Percentiles rank a stretch among this genome's conserved stretches.
phyloP scores from a whole-genome alignment of 2,329 filamentous ascomycete genomes.

The Didymella segeticola region DNA sequence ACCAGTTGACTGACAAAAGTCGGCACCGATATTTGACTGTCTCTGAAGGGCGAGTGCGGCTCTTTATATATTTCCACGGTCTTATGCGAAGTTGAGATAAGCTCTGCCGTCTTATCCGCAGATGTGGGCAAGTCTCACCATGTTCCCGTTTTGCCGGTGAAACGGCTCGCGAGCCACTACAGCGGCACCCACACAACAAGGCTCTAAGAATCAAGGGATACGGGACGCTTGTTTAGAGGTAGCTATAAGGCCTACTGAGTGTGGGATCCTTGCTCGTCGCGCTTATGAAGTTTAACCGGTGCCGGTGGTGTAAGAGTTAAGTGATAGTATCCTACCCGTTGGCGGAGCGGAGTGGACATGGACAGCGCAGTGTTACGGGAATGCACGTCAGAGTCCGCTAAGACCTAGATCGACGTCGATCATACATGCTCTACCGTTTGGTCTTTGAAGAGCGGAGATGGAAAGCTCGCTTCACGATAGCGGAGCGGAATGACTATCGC shows the following conservation, averaged over 20 bases:
- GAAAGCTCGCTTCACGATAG: no score
- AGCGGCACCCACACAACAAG: background rate
- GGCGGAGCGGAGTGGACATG: slow-evolving; percentile 1
- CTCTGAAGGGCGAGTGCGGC: background rate
- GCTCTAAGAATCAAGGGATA: background rate
- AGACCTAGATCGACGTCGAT: no score
- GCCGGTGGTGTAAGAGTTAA: background rate
- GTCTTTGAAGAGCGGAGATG: no score
- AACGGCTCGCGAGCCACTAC: background rate
- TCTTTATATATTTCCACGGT: background rate
- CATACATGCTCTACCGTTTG: no score
- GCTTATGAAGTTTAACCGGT: background rate
- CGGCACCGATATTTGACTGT: background rate
- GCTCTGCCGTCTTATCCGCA: background rate
- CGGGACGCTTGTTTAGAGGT: background rate
- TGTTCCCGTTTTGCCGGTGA: slow-evolving; percentile 1
- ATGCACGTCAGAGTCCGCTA: no score
- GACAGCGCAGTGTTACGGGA: no score
- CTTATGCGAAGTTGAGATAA: background rate
- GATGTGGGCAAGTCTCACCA: background rate
- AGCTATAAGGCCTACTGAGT: no score
- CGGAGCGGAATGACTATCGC: no score
- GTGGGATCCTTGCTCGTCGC: background rate
- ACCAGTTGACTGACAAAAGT: no score
- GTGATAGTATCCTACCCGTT: background rate